Conservation (phyloP, 2,329 filamentous ascomycete genomes). For the Neonectria neomacrospora region DNA sequence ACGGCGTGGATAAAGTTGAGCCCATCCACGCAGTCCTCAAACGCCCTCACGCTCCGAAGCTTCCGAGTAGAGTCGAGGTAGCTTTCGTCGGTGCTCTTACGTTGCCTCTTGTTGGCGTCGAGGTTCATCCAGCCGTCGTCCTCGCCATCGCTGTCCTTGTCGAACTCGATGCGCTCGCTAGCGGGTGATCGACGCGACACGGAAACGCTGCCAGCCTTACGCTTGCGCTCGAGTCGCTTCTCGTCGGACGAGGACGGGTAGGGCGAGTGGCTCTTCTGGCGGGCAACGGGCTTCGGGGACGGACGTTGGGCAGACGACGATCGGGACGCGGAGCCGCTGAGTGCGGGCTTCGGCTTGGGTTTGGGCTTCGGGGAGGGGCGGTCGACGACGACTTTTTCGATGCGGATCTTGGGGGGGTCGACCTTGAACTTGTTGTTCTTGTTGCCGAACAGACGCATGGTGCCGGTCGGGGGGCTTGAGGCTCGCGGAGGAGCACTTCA, state of each 20-base stretch:
- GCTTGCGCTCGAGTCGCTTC: slow-evolving; percentile 57
- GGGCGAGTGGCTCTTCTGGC: slow-evolving; percentile 56
- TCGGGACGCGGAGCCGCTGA: slow-evolving; percentile 47
- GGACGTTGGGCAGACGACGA: slow-evolving; percentile 52
- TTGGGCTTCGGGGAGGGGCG: slow-evolving; percentile 50
- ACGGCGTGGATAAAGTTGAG: slow-evolving; percentile 68
- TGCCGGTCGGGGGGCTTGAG: slow-evolving; percentile 26
- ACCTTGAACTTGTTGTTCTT: slow-evolving; percentile 63
- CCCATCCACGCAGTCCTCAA: slow-evolving; percentile 55
- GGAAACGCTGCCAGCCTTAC: slow-evolving; percentile 56
- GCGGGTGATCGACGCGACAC: slow-evolving; percentile 56
- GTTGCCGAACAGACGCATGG: slow-evolving; percentile 55
- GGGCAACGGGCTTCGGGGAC: slow-evolving; percentile 54
- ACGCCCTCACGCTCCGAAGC: slow-evolving; percentile 59
- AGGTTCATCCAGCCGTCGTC: slow-evolving; percentile 64
- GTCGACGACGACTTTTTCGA: slow-evolving; percentile 63
- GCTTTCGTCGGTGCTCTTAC: slow-evolving; percentile 53
- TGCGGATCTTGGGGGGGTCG: slow-evolving; percentile 61
- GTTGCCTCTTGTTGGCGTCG: slow-evolving; percentile 61
- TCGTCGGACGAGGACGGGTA: slow-evolving; percentile 55
- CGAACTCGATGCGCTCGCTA: slow-evolving; percentile 61
- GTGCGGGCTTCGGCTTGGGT: slow-evolving; percentile 49
- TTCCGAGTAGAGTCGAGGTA: slow-evolving; percentile 59
- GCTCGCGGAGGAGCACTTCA: slow-evolving; percentile 24
- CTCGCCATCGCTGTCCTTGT: slow-evolving; percentile 62